phyloP scores from a whole-genome alignment of 371 early-diverging fungal genomes.

The Apophysomyces elegans region DNA sequence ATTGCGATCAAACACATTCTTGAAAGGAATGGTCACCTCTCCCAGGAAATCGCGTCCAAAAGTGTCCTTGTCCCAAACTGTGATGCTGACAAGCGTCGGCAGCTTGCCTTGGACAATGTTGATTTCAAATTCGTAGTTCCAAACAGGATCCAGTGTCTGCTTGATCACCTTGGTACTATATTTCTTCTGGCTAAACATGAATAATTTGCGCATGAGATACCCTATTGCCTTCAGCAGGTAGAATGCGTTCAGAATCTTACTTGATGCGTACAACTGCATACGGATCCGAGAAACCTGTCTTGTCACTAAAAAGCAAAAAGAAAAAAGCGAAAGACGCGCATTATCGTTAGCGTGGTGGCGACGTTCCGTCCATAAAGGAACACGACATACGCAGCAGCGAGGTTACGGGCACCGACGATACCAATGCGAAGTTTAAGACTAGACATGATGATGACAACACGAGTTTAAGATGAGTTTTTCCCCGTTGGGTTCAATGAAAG shows the following conservation, averaged over 20 bases:
- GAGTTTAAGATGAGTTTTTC: background rate
- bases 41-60: constrained; percentile 69
- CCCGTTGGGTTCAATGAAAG: background rate
- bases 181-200: constrained; percentile 59
- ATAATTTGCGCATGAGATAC: too few relatives aligned
- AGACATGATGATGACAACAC: constrained; percentile 21
- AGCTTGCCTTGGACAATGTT: constrained; percentile 47
- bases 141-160: constrained; percentile 74
- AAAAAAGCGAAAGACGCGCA: background rate
- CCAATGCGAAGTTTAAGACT: constrained; percentile 34
- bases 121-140: constrained; percentile 77
- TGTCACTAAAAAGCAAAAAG: constrained; percentile 34
- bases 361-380: background rate
- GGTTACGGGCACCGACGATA: constrained; percentile 28
- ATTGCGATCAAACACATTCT: constrained; percentile 59
- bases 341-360: background rate
- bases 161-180: constrained; percentile 70
- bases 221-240: too few relatives aligned
- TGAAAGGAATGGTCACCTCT: constrained; percentile 58
- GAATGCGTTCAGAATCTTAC: constrained; percentile 23
- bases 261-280: constrained; percentile 56
- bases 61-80: constrained; percentile 65
- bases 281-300: constrained; percentile 69
- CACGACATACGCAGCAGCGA: constrained; percentile 42
- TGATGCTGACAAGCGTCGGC: constrained; percentile 49